A percentile compares a stretch with the other conserved stretches of the same genome.
Conservation (phyloP, 345 rosid genomes). For the Boechera retrofracta region DNA sequence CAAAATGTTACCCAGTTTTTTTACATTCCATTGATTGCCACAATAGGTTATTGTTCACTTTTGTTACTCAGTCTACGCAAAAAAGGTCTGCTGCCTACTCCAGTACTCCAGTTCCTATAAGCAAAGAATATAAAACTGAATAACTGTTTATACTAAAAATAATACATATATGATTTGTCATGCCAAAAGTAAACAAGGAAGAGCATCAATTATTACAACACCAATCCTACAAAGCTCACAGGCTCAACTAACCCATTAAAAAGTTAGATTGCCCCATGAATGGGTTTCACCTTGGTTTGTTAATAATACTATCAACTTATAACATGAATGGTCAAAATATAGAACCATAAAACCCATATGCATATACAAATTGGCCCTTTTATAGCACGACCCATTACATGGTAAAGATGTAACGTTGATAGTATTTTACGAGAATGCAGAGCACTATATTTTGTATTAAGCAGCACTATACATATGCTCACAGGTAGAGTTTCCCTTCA, state of each 20-base stretch:
- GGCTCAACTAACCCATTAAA: background rate
- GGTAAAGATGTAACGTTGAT: background rate
- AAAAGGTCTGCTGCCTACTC: constrained; percentile 16
- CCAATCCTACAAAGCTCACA: constrained; percentile 12
- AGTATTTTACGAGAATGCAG: background rate
- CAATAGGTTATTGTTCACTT: background rate
- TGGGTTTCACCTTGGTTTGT: background rate
- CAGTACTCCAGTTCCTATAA: constrained; percentile 23
- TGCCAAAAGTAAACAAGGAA: constrained; percentile 2
- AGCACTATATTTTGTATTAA: background rate
- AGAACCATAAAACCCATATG: constrained; percentile 10
- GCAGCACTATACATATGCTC: constrained; percentile 3
- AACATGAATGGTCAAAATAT: constrained; percentile 10
- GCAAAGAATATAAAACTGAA: background rate
- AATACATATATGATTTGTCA: background rate
- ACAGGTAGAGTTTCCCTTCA: background rate
- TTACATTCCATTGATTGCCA: constrained; percentile 25
- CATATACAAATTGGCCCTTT: constrained; percentile 16
- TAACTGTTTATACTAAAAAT: background rate
- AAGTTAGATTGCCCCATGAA: background rate
- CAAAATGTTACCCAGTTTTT: constrained; percentile 20
- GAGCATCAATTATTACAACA: background rate
- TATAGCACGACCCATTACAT: constrained; percentile 7
- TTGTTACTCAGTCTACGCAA: constrained; percentile 15
- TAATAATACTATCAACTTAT: background rate